These are phyloP conservation scores for Cornus suecica DNA, from an alignment of 148 eudicot genomes.

Conservation along the genomic window DNA sequence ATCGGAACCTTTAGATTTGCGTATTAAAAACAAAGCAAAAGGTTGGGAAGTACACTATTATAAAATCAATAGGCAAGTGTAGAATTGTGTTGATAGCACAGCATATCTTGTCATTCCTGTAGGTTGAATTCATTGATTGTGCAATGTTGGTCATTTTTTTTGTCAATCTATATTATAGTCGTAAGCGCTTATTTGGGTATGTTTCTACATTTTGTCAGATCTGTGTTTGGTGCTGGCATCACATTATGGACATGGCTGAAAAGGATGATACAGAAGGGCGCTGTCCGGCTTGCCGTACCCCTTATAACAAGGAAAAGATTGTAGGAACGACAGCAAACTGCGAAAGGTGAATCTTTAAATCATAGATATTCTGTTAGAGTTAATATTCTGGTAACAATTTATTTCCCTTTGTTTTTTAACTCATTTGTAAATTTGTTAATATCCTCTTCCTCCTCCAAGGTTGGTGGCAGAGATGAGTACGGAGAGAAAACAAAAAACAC, in stretches of 20 bases:
- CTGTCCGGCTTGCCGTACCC: constrained; percentile 94
- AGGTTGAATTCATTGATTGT: not conserved
- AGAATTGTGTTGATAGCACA: not conserved
- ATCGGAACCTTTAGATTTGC: not conserved
- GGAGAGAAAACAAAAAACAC: constrained; percentile 75
- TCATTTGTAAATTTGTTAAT: not conserved
- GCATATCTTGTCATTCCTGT: not conserved
- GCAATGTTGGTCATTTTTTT: not conserved
- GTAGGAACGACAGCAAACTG: constrained; percentile 73
- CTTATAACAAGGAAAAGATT: constrained; percentile 89
- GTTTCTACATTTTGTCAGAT: constrained; percentile 41
- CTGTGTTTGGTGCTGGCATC: constrained; percentile 99
- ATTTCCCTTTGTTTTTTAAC: not conserved
- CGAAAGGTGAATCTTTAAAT: constrained; percentile 52
- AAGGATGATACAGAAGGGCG: constrained; percentile 88
- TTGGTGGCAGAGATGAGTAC: constrained; percentile 62
- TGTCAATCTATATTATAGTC: not conserved
- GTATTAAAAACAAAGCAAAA: not conserved
- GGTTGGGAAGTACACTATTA: not conserved
- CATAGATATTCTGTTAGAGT: not conserved
- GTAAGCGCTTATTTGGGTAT: not conserved
- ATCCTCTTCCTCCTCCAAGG: constrained; percentile 36
- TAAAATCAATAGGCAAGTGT: not conserved
- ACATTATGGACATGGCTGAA: constrained; percentile 97
- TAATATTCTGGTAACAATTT: not conserved